Evolutionary conservation across 192 early-diverging fungal species (phyloP).

Genomic region (Coemansia sp.): DNA sequence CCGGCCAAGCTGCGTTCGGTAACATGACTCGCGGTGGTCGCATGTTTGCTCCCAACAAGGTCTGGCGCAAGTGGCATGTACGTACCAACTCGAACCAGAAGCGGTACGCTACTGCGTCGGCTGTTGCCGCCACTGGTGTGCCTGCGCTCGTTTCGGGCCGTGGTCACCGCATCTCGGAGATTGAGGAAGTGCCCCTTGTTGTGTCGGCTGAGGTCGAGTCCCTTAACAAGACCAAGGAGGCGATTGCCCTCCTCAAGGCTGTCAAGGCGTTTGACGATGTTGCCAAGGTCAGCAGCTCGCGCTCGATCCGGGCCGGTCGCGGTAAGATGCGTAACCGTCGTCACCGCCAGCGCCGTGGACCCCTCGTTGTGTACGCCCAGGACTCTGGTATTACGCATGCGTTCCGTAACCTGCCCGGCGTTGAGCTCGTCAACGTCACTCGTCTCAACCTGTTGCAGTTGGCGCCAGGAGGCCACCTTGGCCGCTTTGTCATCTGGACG

Average conservation of each 20-base stretch:
- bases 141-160: constrained; percentile 91
- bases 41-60: constrained; percentile 99
- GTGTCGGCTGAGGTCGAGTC: constrained; percentile 77
- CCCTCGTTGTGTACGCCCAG: constrained; percentile 92
- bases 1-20: constrained; percentile 98
- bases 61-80: constrained; percentile 99
- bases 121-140: constrained; percentile 91
- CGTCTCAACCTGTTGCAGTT: constrained; percentile 97
- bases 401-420: constrained; percentile 98
- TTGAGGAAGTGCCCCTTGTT: constrained; percentile 94
- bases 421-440: constrained; percentile 89
- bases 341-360: constrained; percentile 94
- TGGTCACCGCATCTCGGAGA: constrained; percentile 92
- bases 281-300: constrained; percentile 90
- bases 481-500: constrained; percentile 99
- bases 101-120: constrained; percentile 95
- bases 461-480: constrained; percentile 97
- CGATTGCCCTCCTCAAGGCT: constrained; percentile 85
- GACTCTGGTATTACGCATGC: constrained; percentile 92
- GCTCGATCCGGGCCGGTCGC: constrained; percentile 94
- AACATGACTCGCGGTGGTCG: constrained; percentile 99
- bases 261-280: constrained; percentile 94
- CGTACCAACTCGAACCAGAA: constrained; percentile 99
- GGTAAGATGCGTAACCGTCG: constrained; percentile 97
- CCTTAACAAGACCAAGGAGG: constrained; percentile 90